A percentile compares a stretch with the other conserved stretches of the same genome.
Evolutionary conservation across 1,284 basidiomycete genomes (phyloP).

Genomic region (Vanrija sp.): DNA sequence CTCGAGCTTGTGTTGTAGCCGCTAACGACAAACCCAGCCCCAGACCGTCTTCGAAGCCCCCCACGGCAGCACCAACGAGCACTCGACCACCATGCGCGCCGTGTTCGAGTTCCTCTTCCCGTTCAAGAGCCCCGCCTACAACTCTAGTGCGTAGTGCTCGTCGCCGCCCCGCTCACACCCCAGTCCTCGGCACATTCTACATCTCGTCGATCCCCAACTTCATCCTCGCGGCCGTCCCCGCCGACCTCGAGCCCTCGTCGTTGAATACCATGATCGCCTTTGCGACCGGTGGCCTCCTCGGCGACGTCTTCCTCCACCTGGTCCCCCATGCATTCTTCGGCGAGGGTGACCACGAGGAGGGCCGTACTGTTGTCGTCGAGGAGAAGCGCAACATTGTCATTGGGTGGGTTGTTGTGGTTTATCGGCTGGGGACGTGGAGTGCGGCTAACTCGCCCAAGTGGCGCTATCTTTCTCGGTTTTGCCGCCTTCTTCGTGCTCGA

Average conservation of each 20-base stretch:
- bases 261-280: conserved; percentile 75
- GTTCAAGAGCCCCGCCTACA: conserved; percentile 74
- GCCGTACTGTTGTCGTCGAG: conserved; percentile 71
- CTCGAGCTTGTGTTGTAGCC: too few species aligned
- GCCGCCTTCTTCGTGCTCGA: conserved; percentile 85
- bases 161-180: conserved; percentile 1
- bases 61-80: conserved; percentile 3
- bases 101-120: conserved; percentile 76
- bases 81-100: conserved; percentile 40
- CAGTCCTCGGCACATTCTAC: conserved; percentile 82
- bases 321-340: conserved; percentile 86
- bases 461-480: conserved; percentile 78
- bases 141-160: conserved; percentile 57
- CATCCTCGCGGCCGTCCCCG: conserved; percentile 83
- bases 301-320: conserved; percentile 83
- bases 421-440: conserved; percentile 2
- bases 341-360: conserved; percentile 61
- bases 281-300: conserved; percentile 74
- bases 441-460: conserved; percentile 50
- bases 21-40: too few species aligned
- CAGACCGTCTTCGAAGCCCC: neutral
- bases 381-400: conserved; percentile 84
- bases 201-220: conserved; percentile 90
- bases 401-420: conserved; percentile 52
- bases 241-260: conserved; percentile 72